Percentiles rank a stretch among this genome's conserved stretches.
phyloP scores from a whole-genome alignment of 75 land plant species.

The Isoetes taiwanensis region DNA sequence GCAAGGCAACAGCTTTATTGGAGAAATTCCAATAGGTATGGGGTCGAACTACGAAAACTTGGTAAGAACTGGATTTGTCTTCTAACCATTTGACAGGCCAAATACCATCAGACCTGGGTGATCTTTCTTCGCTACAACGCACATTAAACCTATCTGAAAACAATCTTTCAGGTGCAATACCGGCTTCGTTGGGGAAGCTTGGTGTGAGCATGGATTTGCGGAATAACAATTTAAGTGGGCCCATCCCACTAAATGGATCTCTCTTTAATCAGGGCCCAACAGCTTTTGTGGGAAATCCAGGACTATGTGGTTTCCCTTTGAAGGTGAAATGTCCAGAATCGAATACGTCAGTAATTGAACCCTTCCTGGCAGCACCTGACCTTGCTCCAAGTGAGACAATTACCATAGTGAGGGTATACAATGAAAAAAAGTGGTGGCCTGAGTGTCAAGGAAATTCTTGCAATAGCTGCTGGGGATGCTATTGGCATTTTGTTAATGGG shows the following conservation, averaged over 20 bases:
- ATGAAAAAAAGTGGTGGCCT: too few species aligned
- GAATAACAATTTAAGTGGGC: not conserved
- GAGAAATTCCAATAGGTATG: slow-evolving; percentile 27
- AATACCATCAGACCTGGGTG: not conserved
- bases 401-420: too few species aligned
- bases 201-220: slow-evolving; percentile 1
- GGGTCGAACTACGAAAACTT: slow-evolving; percentile 31
- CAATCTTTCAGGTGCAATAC: slow-evolving; percentile 2
- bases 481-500: too few species aligned
- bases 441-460: too few species aligned
- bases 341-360: too few species aligned
- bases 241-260: not conserved
- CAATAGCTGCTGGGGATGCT: too few species aligned
- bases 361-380: too few species aligned
- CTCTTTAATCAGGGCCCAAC: slow-evolving; percentile 1
- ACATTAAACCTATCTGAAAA: slow-evolving; percentile 1
- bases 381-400: too few species aligned
- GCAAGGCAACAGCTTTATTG: slow-evolving; percentile 30
- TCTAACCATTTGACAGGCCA: not conserved
- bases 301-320: not conserved
- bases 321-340: too few species aligned
- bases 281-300: slow-evolving; percentile 1
- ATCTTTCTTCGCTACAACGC: not conserved
- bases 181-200: not conserved
- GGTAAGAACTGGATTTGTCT: slow-evolving; percentile 1